These are phyloP conservation scores for Plasmodium gaboni DNA, from an alignment of 169 alveolate species.

Conservation along the genomic window DNA sequence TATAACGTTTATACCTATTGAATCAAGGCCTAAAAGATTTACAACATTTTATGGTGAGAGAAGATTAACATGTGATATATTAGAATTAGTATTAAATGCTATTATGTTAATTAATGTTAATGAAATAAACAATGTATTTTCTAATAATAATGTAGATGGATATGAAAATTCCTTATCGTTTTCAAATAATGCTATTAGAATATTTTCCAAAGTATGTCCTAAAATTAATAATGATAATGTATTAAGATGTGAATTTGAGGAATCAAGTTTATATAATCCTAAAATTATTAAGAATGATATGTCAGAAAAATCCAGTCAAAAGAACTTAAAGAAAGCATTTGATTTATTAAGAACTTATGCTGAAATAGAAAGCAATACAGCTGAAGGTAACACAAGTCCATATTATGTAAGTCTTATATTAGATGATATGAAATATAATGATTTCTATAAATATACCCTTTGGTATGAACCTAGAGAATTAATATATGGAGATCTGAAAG, in stretches of 20 bases:
- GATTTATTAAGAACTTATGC: slow-evolving; percentile 59
- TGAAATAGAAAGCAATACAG: slow-evolving; percentile 33
- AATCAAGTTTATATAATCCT: slow-evolving; percentile 31
- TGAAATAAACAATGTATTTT: slow-evolving; percentile 37
- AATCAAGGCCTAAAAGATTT: slow-evolving; percentile 42
- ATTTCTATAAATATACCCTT: slow-evolving; percentile 39
- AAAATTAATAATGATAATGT: slow-evolving; percentile 8
- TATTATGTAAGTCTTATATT: slow-evolving; percentile 50
- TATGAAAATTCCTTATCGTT: slow-evolving; percentile 72
- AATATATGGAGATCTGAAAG: neutral
- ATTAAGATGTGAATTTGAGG: slow-evolving; percentile 41
- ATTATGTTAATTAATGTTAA: slow-evolving; percentile 17
- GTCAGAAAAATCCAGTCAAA: slow-evolving; percentile 36
- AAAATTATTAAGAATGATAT: slow-evolving; percentile 8
- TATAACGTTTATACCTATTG: slow-evolving; percentile 61
- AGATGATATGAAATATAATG: slow-evolving; percentile 31
- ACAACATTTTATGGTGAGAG: slow-evolving; percentile 57
- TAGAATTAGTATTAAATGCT: slow-evolving; percentile 63
- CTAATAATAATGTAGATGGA: slow-evolving; percentile 21
- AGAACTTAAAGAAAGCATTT: slow-evolving; percentile 51
- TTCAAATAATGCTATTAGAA: slow-evolving; percentile 52
- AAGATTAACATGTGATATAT: slow-evolving; percentile 37
- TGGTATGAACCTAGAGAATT: slow-evolving; percentile 66
- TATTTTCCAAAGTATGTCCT: slow-evolving; percentile 75
- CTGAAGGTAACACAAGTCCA: slow-evolving; percentile 4